These are phyloP conservation scores for Monilinia vaccinii-corymbosi DNA, from an alignment of 2,329 filamentous ascomycete genomes.

Conservation along the genomic window DNA sequence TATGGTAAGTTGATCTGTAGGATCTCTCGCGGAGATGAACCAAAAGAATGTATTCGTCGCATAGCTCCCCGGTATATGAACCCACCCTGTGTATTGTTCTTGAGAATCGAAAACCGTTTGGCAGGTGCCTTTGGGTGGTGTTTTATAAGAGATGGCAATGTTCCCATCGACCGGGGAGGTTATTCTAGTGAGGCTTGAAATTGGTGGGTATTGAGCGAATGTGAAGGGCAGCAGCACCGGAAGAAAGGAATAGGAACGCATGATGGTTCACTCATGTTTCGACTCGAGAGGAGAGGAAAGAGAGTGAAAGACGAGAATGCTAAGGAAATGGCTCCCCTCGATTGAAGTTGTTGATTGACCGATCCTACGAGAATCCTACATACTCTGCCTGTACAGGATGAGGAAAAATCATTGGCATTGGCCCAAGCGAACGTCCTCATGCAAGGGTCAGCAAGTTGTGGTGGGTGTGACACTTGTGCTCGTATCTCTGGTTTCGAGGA, in stretches of 20 bases:
- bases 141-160: conserved; percentile 61
- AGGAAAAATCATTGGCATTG: background rate
- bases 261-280: conserved; percentile 26
- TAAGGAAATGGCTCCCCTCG: background rate
- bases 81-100: conserved; percentile 63
- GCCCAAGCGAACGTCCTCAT: conserved; percentile 1
- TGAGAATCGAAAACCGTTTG: conserved; percentile 55
- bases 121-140: conserved; percentile 50
- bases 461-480: too few species aligned
- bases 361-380: background rate
- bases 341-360: background rate
- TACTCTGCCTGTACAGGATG: too few species aligned
- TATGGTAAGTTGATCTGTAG: conserved; percentile 45
- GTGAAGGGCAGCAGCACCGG: conserved; percentile 17
- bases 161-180: conserved; percentile 52
- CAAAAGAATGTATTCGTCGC: conserved; percentile 42
- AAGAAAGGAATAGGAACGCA: conserved; percentile 21
- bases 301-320: background rate
- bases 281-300: conserved; percentile 9
- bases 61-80: conserved; percentile 48
- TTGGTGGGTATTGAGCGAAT: conserved; percentile 31
- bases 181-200: conserved; percentile 44
- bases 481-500: background rate
- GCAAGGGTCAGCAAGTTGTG: background rate
- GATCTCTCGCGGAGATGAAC: conserved; percentile 38